Evolutionary conservation across 306 rosid genomes (phyloP), one percentile per base, ranked within the genome.

Genomic region (Lithocarpus polystachyus): DNA sequence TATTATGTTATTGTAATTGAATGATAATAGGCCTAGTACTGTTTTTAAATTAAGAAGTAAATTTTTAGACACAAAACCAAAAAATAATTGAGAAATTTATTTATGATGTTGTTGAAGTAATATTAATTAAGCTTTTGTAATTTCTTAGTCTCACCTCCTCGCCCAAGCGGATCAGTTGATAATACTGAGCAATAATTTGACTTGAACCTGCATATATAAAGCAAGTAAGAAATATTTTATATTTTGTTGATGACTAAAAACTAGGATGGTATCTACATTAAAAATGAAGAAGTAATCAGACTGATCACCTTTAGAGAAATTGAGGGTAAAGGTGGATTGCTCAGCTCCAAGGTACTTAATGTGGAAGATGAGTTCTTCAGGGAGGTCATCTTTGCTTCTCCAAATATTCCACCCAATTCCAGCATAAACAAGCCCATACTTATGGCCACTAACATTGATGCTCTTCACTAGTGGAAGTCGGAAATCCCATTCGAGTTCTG

Each of bases 401-500:
- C 97, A 92, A 1, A 88, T 68, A 26, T 83, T 82, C 94, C 97
- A 92, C 6, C 97, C 94, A 75, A 92, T 86, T 26, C 97, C 97
- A 17, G 94, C 96, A 79, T 93, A 93, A 13, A 93, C 96, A 54
- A 93, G 94, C 0, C 97, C 97, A 59, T 92, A 92, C 48, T 92
- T 92, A 45, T 92, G 97, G 0, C 96, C 97, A 56, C 97, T 92
- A n/a, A 88, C 97, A 55, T 93, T 91, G 69, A 91, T 93, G 71
- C 97, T 93, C 87, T 86, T 93, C 86, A 93, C 97, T 75, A 91
- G 59, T 18, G 92, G 92, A 60, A 93, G 93, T 14, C 92, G 77
- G 84, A 93, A 93, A 72, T 93, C 97, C 97, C 97, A 93, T 72
- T 91, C 96, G 0, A 93, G 84, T 29, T 93, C 93, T 61, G 93